A percentile compares a stretch with the other conserved stretches of the same genome.
phyloP scores from a whole-genome alignment of 2,329 filamentous ascomycete species.

The Pseudocercospora fijiensis region DNA sequence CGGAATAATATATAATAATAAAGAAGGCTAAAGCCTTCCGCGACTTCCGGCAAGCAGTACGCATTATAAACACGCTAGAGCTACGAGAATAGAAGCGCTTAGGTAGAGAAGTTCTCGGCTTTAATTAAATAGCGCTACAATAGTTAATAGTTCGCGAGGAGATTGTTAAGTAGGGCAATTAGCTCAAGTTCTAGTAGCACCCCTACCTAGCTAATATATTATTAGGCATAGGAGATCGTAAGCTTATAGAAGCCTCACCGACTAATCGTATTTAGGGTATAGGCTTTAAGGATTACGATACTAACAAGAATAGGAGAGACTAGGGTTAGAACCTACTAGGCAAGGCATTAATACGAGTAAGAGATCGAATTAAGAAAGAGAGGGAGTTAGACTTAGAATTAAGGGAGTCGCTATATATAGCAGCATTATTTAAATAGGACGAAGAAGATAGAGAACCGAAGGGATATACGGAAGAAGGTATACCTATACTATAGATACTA shows the following conservation, averaged over 20 bases:
- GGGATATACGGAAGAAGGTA: background rate
- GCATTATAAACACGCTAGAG: background rate
- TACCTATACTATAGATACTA: background rate
- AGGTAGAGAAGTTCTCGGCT: background rate
- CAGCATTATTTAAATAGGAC: background rate
- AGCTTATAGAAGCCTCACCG: background rate
- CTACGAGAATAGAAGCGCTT: background rate
- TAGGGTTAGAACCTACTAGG: background rate
- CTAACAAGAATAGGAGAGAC: background rate
- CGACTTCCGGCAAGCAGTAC: background rate
- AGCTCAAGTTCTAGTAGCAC: background rate
- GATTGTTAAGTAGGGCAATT: background rate
- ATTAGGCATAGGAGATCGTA: background rate
- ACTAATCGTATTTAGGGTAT: background rate
- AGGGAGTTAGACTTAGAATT: background rate
- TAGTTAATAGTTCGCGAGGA: background rate
- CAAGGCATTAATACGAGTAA: background rate
- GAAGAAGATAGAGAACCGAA: background rate
- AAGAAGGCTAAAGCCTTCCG: background rate
- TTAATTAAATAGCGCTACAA: background rate
- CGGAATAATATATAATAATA: background rate
- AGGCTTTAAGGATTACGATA: background rate
- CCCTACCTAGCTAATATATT: background rate
- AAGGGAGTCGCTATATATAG: background rate
- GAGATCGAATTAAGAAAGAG: background rate